phyloP scores from a whole-genome alignment of 2,329 filamentous ascomycete species.

The Xylariaceae sp. region DNA sequence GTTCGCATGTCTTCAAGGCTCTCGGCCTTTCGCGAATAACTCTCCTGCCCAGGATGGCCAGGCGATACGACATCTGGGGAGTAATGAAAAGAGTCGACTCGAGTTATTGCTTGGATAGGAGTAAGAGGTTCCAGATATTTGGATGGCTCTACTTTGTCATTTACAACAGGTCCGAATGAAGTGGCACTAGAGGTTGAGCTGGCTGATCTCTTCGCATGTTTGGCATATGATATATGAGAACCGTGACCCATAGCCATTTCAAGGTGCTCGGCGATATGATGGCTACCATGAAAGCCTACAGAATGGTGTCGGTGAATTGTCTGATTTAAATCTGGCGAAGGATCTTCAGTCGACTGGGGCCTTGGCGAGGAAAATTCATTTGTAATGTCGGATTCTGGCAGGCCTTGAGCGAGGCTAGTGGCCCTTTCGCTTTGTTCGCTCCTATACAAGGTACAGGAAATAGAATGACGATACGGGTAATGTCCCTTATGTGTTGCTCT shows the following conservation, averaged over 20 bases:
- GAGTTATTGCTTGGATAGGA: slow-evolving; percentile 14
- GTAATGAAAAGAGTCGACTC: slow-evolving; percentile 18
- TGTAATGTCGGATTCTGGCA: neutral
- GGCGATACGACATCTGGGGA: slow-evolving; percentile 13
- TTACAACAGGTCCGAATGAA: neutral
- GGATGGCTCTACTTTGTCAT: neutral
- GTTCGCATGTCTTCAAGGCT: neutral
- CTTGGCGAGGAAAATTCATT: slow-evolving; percentile 2
- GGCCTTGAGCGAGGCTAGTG: neutral
- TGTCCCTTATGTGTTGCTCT: slow-evolving; percentile 35
- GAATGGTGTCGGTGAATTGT: slow-evolving; percentile 33
- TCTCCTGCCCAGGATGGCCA: slow-evolving; percentile 13
- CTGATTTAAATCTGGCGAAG: slow-evolving; percentile 4
- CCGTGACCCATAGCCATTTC: slow-evolving; percentile 22
- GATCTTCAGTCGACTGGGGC: slow-evolving; percentile 2
- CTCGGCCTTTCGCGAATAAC: neutral
- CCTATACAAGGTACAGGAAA: slow-evolving; percentile 34
- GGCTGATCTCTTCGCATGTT: neutral
- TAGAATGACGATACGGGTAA: slow-evolving; percentile 38
- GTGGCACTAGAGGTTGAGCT: neutral
- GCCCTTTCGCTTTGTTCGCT: slow-evolving; percentile 22
- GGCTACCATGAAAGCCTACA: slow-evolving; percentile 38
- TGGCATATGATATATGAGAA: slow-evolving; percentile 11
- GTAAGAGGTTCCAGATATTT: slow-evolving; percentile 19
- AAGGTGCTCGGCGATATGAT: slow-evolving; percentile 42